phyloP scores from a whole-genome alignment of 345 rosid species.

The Euphorbia lathyris region DNA sequence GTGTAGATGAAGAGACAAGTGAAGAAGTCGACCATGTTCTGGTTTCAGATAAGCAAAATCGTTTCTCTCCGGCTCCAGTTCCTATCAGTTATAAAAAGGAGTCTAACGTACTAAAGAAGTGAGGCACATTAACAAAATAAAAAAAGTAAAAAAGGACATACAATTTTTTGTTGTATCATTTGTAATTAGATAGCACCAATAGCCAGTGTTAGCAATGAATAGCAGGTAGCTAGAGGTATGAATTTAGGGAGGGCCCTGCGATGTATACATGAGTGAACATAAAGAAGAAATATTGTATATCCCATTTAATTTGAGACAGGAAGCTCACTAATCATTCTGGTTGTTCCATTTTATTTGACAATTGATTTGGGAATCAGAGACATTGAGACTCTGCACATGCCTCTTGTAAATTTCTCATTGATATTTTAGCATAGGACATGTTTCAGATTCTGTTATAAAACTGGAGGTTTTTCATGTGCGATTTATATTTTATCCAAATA shows the following conservation, averaged over 20 bases:
- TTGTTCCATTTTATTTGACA: too few relatives aligned
- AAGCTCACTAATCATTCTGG: too few relatives aligned
- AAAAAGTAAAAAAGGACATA: too few relatives aligned
- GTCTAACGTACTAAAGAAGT: conserved; percentile 26
- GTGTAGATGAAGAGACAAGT: conserved; percentile 18
- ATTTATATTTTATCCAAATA: too few relatives aligned
- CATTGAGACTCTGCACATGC: too few relatives aligned
- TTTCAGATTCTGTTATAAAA: too few relatives aligned
- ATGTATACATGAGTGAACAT: background rate
- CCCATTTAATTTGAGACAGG: too few relatives aligned
- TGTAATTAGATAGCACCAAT: conserved; percentile 3
- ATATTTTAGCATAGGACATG: too few relatives aligned
- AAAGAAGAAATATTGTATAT: background rate
- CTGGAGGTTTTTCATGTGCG: too few relatives aligned
- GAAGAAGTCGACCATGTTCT: conserved; percentile 11
- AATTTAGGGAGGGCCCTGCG: background rate
- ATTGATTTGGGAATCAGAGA: too few relatives aligned
- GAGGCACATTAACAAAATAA: conserved; percentile 13
- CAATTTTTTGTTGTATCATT: background rate
- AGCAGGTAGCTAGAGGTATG: background rate
- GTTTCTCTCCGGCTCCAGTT: conserved; percentile 33
- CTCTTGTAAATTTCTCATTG: too few relatives aligned
- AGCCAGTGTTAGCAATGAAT: background rate
- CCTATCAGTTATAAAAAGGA: conserved; percentile 36
- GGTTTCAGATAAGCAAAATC: conserved; percentile 23